Conservation (phyloP, 2,329 filamentous ascomycete species). For the Arthrocladium fulminans region DNA sequence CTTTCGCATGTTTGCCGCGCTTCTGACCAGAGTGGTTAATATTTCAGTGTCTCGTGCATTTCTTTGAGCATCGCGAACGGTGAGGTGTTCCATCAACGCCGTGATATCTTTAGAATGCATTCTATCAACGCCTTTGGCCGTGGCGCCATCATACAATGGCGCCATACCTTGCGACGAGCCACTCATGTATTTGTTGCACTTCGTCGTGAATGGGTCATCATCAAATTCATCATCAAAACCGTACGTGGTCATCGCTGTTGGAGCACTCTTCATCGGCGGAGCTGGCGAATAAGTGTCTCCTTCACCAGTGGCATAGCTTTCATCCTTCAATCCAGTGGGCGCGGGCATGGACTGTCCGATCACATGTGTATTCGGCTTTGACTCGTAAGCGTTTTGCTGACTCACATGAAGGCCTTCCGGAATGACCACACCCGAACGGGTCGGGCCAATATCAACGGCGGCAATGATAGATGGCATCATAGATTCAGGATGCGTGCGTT, state of each 20-base stretch:
- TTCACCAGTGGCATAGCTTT: slow-evolving; percentile 81
- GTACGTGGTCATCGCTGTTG: background rate
- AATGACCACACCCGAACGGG: no score
- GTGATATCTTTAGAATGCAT: slow-evolving; percentile 97
- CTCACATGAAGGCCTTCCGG: slow-evolving; percentile 21
- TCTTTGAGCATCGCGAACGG: slow-evolving; percentile 90
- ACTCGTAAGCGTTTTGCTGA: slow-evolving; percentile 32
- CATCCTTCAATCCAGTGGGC: slow-evolving; percentile 61
- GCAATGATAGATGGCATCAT: no score
- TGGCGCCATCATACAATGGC: slow-evolving; percentile 82
- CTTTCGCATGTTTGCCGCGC: slow-evolving; percentile 92
- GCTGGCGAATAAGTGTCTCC: slow-evolving; percentile 35
- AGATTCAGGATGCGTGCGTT: no score
- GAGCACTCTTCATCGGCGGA: slow-evolving; percentile 2
- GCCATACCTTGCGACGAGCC: slow-evolving; percentile 92
- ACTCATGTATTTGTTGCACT: slow-evolving; percentile 59
- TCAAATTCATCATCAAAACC: slow-evolving; percentile 25
- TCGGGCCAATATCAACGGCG: no score
- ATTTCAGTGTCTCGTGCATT: slow-evolving; percentile 96
- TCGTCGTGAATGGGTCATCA: slow-evolving; percentile 60
- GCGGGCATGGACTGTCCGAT: slow-evolving; percentile 37
- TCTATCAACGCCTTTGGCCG: slow-evolving; percentile 75
- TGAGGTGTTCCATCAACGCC: slow-evolving; percentile 95
- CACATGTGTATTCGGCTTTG: slow-evolving; percentile 28
- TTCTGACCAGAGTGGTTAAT: slow-evolving; percentile 82